Evolutionary conservation across 2,329 filamentous ascomycete species (phyloP), one percentile per base, ranked within the genome.

Genomic region (Cercospora zeae-maydis): DNA sequence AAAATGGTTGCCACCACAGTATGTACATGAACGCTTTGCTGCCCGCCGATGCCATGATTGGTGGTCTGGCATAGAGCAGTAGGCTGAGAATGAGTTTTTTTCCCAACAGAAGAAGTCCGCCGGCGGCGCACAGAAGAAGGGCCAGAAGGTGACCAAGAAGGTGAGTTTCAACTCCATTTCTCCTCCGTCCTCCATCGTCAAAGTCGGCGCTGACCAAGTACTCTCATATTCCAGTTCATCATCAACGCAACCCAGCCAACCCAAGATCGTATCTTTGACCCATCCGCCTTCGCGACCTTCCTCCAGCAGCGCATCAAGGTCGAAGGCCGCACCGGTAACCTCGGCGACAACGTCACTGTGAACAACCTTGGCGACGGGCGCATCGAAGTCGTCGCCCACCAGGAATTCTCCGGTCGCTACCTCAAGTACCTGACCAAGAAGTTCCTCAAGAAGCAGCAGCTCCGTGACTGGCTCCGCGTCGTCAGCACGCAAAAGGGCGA

Each of bases 351-450:
- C 79, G 88, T 99, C 78, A 84, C 87, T 79, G 95, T 99, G 85
- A 88, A 87, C 78, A 91, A 96, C 86, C 83, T 88, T 76, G 92
- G 91, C 73, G 95, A 97, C 77, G 95, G 93, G 83, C 97, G 97
- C 89, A 90, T 99, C 78, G 93, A 98, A 88, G 88, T 99, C 79
- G 88, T 96, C 78, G 88, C 93, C 74, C 93, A 98, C 87, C 96
- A 93, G 80, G 92, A 96, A 78, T 96, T 99, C 83, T 97, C 93
- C 71, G 95, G 95, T 77, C 90, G 95, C 79, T 99, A 99, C 87
- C 86, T 99, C 82, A 99, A 99, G 91, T 99, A 99, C 88, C 85
- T 99, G 92, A 99, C 95, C 81, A 99, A 99, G 92, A 99, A 99
- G 88, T 99, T 96, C 90, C 90, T 99, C 83, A 99, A 99, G 92